These are phyloP conservation scores for Ustilago hordei DNA, from an alignment of 1,284 basidiomycete genomes.

Conservation along the genomic window DNA sequence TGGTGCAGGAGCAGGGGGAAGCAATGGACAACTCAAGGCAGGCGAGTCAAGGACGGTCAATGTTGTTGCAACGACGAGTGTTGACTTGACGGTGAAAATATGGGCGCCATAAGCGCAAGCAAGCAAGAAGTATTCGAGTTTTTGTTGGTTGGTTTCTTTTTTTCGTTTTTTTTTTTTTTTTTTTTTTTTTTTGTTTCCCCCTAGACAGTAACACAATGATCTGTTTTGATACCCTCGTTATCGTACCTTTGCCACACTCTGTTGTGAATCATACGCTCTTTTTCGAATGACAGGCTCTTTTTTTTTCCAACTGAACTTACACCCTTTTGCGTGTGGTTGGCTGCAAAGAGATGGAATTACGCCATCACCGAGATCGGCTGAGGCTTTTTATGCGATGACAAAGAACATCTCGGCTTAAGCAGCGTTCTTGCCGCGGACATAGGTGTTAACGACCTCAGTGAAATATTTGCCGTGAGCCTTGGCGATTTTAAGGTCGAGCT, in stretches of 20 bases:
- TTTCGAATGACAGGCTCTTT: neutral
- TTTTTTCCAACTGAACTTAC: neutral
- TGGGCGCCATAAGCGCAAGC: constrained; percentile 58
- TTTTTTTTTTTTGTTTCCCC: too few species aligned
- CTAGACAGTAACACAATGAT: neutral
- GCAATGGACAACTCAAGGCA: constrained; percentile 3
- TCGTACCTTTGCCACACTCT: constrained; percentile 1
- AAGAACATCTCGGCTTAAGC: constrained; percentile 9
- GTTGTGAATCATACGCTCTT: neutral
- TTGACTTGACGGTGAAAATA: constrained; percentile 61
- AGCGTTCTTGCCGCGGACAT: constrained; percentile 47
- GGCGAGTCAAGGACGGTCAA: constrained; percentile 58
- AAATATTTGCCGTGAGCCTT: constrained; percentile 53
- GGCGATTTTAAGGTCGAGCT: constrained; percentile 46
- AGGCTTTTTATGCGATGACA: too few species aligned
- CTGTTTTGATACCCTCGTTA: constrained; percentile 23
- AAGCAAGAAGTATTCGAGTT: too few species aligned
- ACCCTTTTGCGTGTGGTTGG: neutral
- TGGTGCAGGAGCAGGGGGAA: constrained; percentile 7
- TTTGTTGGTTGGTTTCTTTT: too few species aligned
- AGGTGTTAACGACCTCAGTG: constrained; percentile 51
- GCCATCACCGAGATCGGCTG: too few species aligned
- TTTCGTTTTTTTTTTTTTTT: too few species aligned
- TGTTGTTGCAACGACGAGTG: constrained; percentile 65
- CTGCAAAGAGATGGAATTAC: neutral